Percentiles rank a stretch among this genome's conserved stretches.
Conservation (phyloP, 2,329 filamentous ascomycete genomes). For the Sphaerulina populicola region DNA sequence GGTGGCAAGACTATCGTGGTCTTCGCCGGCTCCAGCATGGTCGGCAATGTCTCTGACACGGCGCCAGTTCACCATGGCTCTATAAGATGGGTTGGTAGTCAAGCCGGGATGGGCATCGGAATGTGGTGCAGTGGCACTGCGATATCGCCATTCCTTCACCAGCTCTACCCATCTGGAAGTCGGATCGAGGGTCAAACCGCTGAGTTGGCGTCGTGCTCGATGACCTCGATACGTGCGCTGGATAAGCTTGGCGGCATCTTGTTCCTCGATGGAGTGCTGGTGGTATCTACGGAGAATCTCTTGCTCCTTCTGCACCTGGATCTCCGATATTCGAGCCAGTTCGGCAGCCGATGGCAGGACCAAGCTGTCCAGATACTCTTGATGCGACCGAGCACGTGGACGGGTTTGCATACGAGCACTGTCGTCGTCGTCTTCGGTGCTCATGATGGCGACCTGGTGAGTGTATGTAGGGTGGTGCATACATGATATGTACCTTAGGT, state of each 20-base stretch:
- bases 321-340: constrained; percentile 20
- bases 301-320: constrained; percentile 23
- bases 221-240: constrained; percentile 67
- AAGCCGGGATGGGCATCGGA: not conserved
- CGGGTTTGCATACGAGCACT: not conserved
- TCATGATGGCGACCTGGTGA: not conserved
- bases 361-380: constrained; percentile 25
- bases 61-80: constrained; percentile 61
- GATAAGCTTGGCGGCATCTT: constrained; percentile 28
- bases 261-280: constrained; percentile 19
- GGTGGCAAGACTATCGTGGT: constrained; percentile 19
- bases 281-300: constrained; percentile 24
- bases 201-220: constrained; percentile 60
- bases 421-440: not conserved
- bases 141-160: constrained; percentile 28
- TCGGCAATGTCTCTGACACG: constrained; percentile 62
- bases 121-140: constrained; percentile 22
- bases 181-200: constrained; percentile 60
- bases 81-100: constrained; percentile 9
- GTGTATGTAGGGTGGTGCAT: not conserved
- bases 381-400: constrained; percentile 11
- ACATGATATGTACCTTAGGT: not conserved
- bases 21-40: constrained; percentile 55
- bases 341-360: constrained; percentile 18
- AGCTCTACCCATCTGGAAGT: constrained; percentile 63